A percentile compares a stretch with the other conserved stretches of the same genome.
Conservation (phyloP, 1,284 basidiomycete species). For the Tilletia indica region DNA sequence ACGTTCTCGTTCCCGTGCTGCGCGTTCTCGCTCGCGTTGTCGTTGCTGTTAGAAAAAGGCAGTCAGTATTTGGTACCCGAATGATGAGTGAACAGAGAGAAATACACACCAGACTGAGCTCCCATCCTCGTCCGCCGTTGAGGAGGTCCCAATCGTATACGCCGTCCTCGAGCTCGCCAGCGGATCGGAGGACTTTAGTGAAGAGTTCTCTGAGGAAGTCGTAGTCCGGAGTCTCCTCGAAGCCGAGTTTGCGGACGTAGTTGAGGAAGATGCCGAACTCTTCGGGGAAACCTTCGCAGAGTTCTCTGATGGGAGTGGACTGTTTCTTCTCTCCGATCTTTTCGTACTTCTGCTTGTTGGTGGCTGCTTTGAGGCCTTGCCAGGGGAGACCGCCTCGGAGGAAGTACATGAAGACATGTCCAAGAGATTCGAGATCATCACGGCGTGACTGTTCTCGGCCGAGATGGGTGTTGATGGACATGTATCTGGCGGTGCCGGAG, state of each 20-base stretch:
- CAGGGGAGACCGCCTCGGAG: slow-evolving; percentile 91
- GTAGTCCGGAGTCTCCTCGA: slow-evolving; percentile 27
- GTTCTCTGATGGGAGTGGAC: slow-evolving; percentile 91
- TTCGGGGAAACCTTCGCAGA: slow-evolving; percentile 94
- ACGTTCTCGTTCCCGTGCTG: slow-evolving; percentile 10
- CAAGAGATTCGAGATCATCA: slow-evolving; percentile 92
- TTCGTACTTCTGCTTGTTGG: slow-evolving; percentile 94
- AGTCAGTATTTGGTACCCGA: too few species aligned
- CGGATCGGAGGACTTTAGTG: slow-evolving; percentile 20
- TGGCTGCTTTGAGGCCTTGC: slow-evolving; percentile 96
- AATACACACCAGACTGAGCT: slow-evolving; percentile 24
- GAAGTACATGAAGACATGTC: slow-evolving; percentile 98
- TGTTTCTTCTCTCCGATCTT: slow-evolving; percentile 99
- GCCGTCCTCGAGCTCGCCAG: slow-evolving; percentile 22
- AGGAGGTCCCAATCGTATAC: slow-evolving; percentile 27
- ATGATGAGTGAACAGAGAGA: too few species aligned
- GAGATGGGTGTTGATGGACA: slow-evolving; percentile 28
- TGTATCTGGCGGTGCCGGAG: slow-evolving; percentile 27
- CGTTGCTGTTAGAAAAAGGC: neutral
- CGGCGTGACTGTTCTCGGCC: slow-evolving; percentile 79
- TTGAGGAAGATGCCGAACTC: slow-evolving; percentile 64
- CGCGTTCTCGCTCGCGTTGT: slow-evolving; percentile 16
- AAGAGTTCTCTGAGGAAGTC: slow-evolving; percentile 24
- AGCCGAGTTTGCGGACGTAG: slow-evolving; percentile 25
- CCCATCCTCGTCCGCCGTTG: slow-evolving; percentile 18